Evolutionary conservation across 768 basidiomycete species (phyloP).

Genomic region (Kwoniella europaea): DNA sequence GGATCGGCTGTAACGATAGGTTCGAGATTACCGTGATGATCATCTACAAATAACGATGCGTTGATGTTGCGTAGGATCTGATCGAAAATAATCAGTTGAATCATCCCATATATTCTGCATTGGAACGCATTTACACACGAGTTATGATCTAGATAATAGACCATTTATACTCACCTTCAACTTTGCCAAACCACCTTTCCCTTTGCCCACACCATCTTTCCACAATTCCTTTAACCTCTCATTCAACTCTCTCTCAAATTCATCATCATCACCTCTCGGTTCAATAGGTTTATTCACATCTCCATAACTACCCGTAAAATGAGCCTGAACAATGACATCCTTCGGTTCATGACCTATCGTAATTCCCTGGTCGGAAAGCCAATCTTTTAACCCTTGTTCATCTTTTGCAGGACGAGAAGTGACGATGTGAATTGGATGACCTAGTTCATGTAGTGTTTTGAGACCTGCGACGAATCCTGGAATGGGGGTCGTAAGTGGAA

Average conservation of each 20-base stretch:
- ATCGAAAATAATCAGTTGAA: too few species aligned
- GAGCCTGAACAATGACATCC: slow-evolving; percentile 33
- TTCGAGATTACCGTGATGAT: slow-evolving; percentile 46
- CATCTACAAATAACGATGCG: slow-evolving; percentile 50
- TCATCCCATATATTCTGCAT: too few species aligned
- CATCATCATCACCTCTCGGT: slow-evolving; percentile 25
- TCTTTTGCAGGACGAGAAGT: slow-evolving; percentile 35
- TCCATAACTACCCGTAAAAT: slow-evolving; percentile 34
- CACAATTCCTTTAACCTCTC: slow-evolving; percentile 33
- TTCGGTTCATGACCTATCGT: slow-evolving; percentile 31
- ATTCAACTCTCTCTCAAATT: slow-evolving; percentile 33
- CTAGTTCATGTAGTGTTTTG: slow-evolving; percentile 29
- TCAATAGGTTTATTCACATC: slow-evolving; percentile 12
- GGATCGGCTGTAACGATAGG: slow-evolving; percentile 33
- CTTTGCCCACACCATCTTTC: slow-evolving; percentile 26
- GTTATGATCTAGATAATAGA: too few species aligned
- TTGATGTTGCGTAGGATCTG: slow-evolving; percentile 49
- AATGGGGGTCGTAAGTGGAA: slow-evolving; percentile 31
- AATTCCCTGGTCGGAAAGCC: slow-evolving; percentile 43
- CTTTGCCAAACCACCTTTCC: slow-evolving; percentile 39
- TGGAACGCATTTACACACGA: too few species aligned
- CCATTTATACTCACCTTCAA: slow-evolving; percentile 35
- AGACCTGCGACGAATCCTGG: slow-evolving; percentile 36
- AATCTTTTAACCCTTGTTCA: slow-evolving; percentile 28
- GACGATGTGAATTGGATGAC: slow-evolving; percentile 53